Evolutionary conservation across 768 basidiomycete species (phyloP).

Genomic region (Gautieria morchelliformis): DNA sequence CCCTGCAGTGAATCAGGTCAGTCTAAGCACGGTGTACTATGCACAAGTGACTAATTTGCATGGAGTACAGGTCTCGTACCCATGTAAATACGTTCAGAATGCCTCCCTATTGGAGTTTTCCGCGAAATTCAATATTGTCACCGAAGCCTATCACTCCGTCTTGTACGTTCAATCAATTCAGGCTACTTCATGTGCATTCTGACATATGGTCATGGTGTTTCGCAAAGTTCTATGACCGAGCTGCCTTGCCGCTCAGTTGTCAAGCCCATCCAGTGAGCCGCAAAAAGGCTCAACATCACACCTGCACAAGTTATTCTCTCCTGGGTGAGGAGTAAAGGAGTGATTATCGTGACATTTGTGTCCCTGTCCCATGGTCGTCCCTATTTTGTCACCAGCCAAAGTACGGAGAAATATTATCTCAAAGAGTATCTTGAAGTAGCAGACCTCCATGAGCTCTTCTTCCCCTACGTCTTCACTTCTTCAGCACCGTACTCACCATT

Average conservation of each 20-base stretch:
- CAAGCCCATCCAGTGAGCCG: conserved; percentile 44
- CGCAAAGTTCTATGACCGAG: conserved; percentile 45
- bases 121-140: conserved; percentile 47
- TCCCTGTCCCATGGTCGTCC: background rate
- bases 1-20: conserved; percentile 61
- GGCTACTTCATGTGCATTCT: background rate
- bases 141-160: conserved; percentile 65
- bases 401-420: conserved; percentile 54
- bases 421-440: conserved; percentile 60
- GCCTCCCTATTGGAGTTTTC: conserved; percentile 49
- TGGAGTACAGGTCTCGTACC: conserved; percentile 44
- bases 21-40: conserved; percentile 7
- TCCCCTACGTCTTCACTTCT: background rate
- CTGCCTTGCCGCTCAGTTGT: conserved; percentile 57
- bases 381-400: conserved; percentile 32
- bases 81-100: conserved; percentile 52
- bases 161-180: conserved; percentile 29
- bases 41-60: background rate
- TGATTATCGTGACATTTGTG: conserved; percentile 52
- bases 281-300: conserved; percentile 37
- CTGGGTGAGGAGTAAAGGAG: conserved; percentile 63
- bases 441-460: conserved; percentile 41
- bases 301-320: conserved; percentile 63
- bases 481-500: background rate
- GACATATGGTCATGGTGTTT: background rate